These are phyloP conservation scores for Atkinsonella texensis DNA, from an alignment of 2,329 filamentous ascomycete genomes.

Conservation along the genomic window DNA sequence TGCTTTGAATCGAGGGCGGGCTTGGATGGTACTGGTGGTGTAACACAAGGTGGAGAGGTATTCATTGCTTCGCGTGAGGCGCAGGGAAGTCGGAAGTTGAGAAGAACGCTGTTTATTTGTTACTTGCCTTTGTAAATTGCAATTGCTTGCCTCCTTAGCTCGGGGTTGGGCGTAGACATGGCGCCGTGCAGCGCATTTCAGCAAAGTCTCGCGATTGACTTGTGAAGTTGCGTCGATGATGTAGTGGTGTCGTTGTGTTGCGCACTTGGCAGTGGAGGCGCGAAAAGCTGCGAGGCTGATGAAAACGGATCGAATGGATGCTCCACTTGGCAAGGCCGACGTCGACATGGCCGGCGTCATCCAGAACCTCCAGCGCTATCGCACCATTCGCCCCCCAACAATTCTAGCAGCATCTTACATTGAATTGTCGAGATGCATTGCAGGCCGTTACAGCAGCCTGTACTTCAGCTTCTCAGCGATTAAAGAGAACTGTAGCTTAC, in stretches of 20 bases:
- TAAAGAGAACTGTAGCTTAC: too few species aligned
- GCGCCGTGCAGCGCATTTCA: background rate
- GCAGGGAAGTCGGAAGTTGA: background rate
- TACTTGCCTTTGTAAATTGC: conserved; percentile 71
- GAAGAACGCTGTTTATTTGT: background rate
- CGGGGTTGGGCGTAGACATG: conserved; percentile 30
- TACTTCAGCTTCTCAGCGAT: too few species aligned
- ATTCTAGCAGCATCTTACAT: too few species aligned
- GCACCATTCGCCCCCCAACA: conserved; percentile 8
- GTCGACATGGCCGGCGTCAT: background rate
- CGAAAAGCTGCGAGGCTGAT: background rate
- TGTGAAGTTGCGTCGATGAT: background rate
- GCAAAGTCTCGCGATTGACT: background rate
- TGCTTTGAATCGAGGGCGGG: background rate
- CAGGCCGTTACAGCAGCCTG: too few species aligned
- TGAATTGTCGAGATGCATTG: too few species aligned
- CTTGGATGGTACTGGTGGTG: background rate
- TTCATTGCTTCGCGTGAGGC: background rate
- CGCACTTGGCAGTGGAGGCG: background rate
- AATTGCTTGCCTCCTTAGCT: conserved; percentile 67
- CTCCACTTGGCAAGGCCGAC: background rate
- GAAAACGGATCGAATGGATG: background rate
- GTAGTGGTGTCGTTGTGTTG: background rate
- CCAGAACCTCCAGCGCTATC: conserved; percentile 13
- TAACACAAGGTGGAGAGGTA: background rate